Conservation (phyloP, 2,329 filamentous ascomycete species). For the Sclerotinia trifoliorum region DNA sequence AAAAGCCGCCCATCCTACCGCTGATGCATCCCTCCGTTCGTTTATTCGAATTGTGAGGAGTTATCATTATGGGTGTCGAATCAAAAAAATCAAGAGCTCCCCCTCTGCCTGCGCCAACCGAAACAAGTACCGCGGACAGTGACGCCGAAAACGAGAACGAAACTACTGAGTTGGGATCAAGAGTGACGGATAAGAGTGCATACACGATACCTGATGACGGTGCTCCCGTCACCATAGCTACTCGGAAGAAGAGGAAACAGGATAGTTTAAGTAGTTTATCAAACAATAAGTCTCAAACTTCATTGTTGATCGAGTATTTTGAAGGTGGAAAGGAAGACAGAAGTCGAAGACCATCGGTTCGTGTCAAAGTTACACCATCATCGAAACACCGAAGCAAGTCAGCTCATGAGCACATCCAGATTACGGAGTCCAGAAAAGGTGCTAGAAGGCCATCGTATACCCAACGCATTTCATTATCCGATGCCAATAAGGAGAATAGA, state of each 20-base stretch:
- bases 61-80: conserved; percentile 39
- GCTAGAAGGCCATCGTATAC: conserved; percentile 69
- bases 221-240: conserved; percentile 88
- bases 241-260: conserved; percentile 59
- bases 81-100: conserved; percentile 52
- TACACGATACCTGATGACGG: conserved; percentile 84
- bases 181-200: conserved; percentile 64
- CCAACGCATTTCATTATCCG: conserved; percentile 62
- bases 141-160: conserved; percentile 58
- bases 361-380: conserved; percentile 69
- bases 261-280: conserved; percentile 49
- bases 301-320: conserved; percentile 74
- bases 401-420: conserved; percentile 75
- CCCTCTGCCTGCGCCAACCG: conserved; percentile 76
- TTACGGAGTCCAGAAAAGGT: conserved; percentile 71
- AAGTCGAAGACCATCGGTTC: conserved; percentile 62
- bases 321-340: conserved; percentile 61
- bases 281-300: conserved; percentile 63
- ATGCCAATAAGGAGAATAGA: conserved; percentile 46
- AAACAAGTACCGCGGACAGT: conserved; percentile 51
- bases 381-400: conserved; percentile 46
- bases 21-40: conserved; percentile 21
- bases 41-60: conserved; percentile 18
- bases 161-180: conserved; percentile 60
- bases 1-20: not conserved